Base-by-base conservation (phyloP, 139 green algal species). In the Monoraphidium neglectum region DNA sequence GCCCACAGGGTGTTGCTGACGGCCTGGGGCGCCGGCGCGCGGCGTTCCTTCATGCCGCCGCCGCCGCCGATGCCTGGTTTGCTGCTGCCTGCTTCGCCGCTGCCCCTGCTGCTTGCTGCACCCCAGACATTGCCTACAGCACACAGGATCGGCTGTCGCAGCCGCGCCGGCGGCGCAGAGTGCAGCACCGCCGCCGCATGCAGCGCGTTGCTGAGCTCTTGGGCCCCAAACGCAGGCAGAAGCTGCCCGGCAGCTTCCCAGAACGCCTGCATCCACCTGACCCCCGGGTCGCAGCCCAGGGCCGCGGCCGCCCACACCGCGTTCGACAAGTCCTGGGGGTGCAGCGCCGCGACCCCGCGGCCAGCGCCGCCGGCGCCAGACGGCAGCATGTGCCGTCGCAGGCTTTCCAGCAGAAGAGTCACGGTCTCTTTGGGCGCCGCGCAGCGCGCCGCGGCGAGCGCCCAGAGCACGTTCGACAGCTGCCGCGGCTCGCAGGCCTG, bases 1-100 rank as follows among this genome's bases (percentile, higher is more conserved):
- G 80, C 77, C 73, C 78, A 85, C n/a, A 79, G 72, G 10, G 78
- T 82, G 65, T 86, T 91, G 70, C 76, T 70, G 18, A 90, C 30
- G 40, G 87, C 79, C 74, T 90, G 87, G 0, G 83, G 56, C 76
- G 86, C 84, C 33, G 61, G 24, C 26, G 2, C 38, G 38, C 38
- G 4, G n/a, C 18, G 21, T 36, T n/a, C 33, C 36, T 35, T 16
- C 28, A 62, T 0, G 49, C 43, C 47, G 68, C 72, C 24, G 43
- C 12, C 78, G 59, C 75, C 56, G 75, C 75, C 40, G 32, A 54
- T 65, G 54, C 54, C 54, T 10, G 12, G 12, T 2, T n/a, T 47
- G 38, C 53, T 54, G 53, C 49, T 40, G 38, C 32, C 43, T 62
- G 24, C 15, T 28, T 47, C 37, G 68, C 80, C 67, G 62, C 66